phyloP scores from a whole-genome alignment of 1,139 yeast genomes.

The Saccharomyces hybrid region DNA sequence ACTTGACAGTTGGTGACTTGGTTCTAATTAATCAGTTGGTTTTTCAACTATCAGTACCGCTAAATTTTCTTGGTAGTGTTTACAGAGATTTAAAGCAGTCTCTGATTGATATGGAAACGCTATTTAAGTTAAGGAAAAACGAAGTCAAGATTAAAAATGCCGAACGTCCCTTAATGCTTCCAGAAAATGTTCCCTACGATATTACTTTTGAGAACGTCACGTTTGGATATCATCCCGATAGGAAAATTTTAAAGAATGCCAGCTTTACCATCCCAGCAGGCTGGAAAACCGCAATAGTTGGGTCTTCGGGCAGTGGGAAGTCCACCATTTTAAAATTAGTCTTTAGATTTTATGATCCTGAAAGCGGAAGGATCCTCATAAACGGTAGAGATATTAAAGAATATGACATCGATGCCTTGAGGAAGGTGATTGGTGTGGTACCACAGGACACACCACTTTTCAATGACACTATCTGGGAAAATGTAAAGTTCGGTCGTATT shows the following conservation, averaged over 20 bases:
- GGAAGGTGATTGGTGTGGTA: constrained; percentile 78
- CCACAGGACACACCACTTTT: constrained; percentile 97
- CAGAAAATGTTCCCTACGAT: constrained; percentile 45
- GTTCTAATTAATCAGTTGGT: constrained; percentile 95
- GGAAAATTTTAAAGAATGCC: constrained; percentile 78
- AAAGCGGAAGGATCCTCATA: constrained; percentile 65
- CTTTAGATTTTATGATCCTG: constrained; percentile 84
- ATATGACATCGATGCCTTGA: constrained; percentile 65
- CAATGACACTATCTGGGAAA: constrained; percentile 82
- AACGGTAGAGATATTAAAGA: constrained; percentile 86
- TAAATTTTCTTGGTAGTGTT: constrained; percentile 89
- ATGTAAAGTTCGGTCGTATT: constrained; percentile 78
- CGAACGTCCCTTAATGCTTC: constrained; percentile 44
- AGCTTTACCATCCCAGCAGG: constrained; percentile 87
- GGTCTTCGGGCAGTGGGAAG: constrained; percentile 93
- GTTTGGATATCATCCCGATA: constrained; percentile 82
- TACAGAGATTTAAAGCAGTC: constrained; percentile 92
- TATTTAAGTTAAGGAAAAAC: constrained; percentile 74
- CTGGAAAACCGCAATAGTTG: constrained; percentile 82
- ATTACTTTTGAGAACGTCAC: constrained; percentile 85
- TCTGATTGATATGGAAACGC: constrained; percentile 82
- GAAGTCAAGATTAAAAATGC: constrained; percentile 63
- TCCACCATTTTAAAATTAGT: constrained; percentile 79
- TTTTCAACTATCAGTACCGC: constrained; percentile 88
- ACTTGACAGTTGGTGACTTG: constrained; percentile 86